Base-by-base conservation (phyloP, 202 grass and related monocot genomes). In the Panicum virgatum region DNA sequence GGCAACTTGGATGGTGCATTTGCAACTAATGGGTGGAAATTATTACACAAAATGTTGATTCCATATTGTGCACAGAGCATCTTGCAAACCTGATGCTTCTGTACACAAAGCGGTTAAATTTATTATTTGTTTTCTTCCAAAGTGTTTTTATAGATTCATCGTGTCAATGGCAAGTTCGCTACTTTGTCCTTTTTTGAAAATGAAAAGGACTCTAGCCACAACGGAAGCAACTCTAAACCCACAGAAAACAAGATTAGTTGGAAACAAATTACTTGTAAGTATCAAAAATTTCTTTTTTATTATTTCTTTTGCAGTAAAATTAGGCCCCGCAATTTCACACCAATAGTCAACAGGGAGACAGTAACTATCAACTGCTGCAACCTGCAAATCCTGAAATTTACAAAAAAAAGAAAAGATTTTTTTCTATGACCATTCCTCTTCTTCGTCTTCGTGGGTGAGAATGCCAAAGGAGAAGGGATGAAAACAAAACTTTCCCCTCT, bases 61-160 rank as follows among this genome's bases (percentile, higher is more conserved):
- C 86, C 69, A 88, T 20, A 69, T 62, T 69, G 4, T 38, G 32
- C 25, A 43, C 13, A 44, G 43, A 75, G 62, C 74, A 73, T 78
- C 39, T 88, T 39, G 66, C 30, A 65, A 54, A 83, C 6, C 19
- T 72, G 66, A 72, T 83, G 61, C 65, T n/a, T 57, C 44, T 7
- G 18, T 23, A 65, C 44, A 65, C 9, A 45, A n/a, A 45, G 26
- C 18, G 2, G 27, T 39, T 77, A 73, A 86, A 66, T 18, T 3
- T 59, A 22, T 83, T 40, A 9, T 73, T 66, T 74, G 67, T 68
- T 80, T 50, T 74, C 51, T 59, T 50, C 29, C 4, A 69, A 76
- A 44, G 26, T 72, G 69, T 45, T 7, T 51, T 72, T 20, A 7
- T 12, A n/a, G 45, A 72, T 51, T 20, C 46, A 50, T 34, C 69